Evolutionary conservation across 179 eudicot species (phyloP).

Genomic region (Gypsophila paniculata): DNA sequence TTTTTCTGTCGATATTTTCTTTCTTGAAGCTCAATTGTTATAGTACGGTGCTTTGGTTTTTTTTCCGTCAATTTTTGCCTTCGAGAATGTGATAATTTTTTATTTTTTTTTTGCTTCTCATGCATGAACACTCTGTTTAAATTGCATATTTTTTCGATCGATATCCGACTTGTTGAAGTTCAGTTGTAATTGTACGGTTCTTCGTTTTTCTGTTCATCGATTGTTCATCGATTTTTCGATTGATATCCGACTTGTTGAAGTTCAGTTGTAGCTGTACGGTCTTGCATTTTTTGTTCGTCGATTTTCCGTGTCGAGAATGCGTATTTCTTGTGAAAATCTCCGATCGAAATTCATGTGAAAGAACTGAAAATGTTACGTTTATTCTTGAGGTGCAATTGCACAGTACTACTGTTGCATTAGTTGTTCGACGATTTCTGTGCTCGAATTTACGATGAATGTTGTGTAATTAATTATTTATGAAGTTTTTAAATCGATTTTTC

Average conservation of each 20-base stretch:
- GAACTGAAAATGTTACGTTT: neutral
- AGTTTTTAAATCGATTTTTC: too few species aligned
- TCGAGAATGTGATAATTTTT: too few species aligned
- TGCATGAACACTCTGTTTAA: neutral
- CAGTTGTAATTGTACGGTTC: neutral
- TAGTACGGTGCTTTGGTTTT: neutral
- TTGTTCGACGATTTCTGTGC: neutral
- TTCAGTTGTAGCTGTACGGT: neutral
- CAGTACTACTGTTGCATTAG: too few species aligned
- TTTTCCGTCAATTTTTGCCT: too few species aligned
- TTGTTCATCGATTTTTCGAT: too few species aligned
- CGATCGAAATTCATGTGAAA: too few species aligned
- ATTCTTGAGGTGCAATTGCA: constrained; percentile 1
- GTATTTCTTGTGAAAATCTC: too few species aligned
- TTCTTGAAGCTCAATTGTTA: too few species aligned
- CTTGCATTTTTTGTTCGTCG: neutral
- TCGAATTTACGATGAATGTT: neutral
- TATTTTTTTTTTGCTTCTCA: too few species aligned
- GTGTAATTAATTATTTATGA: too few species aligned
- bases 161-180: neutral
- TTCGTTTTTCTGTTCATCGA: neutral
- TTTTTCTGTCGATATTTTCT: too few species aligned
- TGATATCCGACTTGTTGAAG: neutral
- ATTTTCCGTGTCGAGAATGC: neutral
- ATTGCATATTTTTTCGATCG: too few species aligned